A percentile compares a stretch with the other conserved stretches of the same genome.
phyloP scores from a whole-genome alignment of 2,329 filamentous ascomycete genomes.

The Neoarthrinium moseri region DNA sequence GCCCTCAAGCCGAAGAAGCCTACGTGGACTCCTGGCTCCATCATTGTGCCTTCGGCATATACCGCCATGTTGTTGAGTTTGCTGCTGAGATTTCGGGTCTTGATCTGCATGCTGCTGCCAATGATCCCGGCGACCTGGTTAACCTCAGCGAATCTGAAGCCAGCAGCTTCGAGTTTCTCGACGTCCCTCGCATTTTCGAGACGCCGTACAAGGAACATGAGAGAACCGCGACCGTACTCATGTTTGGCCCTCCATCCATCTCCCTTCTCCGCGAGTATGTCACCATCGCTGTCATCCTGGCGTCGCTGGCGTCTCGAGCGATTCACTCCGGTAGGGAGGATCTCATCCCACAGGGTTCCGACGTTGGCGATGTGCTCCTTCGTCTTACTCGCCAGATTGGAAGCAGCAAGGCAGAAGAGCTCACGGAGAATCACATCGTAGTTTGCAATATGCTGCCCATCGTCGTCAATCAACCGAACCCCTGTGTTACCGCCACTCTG shows the following conservation, averaged over 20 bases:
- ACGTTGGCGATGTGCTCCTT: constrained; percentile 61
- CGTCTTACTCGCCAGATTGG: constrained; percentile 68
- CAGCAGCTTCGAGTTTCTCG: constrained; percentile 64
- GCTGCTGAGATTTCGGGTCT: constrained; percentile 56
- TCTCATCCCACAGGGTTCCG: constrained; percentile 74
- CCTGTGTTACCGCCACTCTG: constrained; percentile 34
- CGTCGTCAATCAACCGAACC: constrained; percentile 47
- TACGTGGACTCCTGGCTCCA: constrained; percentile 54
- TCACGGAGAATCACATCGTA: constrained; percentile 80
- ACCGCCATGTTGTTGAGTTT: constrained; percentile 65
- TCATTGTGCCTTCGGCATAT: constrained; percentile 48
- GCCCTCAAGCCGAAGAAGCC: constrained; percentile 59
- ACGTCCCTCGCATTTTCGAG: constrained; percentile 58
- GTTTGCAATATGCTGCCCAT: constrained; percentile 60
- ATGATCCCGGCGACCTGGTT: constrained; percentile 68
- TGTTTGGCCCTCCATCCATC: constrained; percentile 21
- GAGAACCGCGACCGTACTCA: constrained; percentile 67
- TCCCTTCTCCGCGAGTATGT: constrained; percentile 41
- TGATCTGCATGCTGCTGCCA: constrained; percentile 72
- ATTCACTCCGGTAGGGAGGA: constrained; percentile 61
- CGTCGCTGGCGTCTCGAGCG: constrained; percentile 19
- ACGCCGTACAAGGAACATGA: constrained; percentile 75
- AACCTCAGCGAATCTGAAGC: constrained; percentile 75
- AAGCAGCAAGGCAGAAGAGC: constrained; percentile 77
- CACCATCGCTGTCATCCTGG: constrained; percentile 12